Conservation (phyloP, 352 stramenopile species). For the Globisporangium alternatum region DNA sequence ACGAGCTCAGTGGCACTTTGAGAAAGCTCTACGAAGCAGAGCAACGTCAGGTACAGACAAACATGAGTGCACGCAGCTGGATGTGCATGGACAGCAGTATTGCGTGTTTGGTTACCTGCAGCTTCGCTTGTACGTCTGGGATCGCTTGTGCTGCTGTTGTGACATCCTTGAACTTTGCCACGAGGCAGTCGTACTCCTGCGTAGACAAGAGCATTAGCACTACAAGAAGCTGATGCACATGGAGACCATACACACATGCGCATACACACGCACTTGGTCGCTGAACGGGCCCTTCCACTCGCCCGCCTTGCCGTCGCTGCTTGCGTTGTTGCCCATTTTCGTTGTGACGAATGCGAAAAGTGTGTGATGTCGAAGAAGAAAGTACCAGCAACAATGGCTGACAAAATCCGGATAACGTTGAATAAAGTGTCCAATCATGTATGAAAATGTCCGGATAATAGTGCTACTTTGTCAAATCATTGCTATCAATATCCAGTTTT, state of each 20-base stretch:
- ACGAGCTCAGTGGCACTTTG: constrained; percentile 29
- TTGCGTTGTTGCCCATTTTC: constrained; percentile 40
- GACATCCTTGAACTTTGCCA: constrained; percentile 40
- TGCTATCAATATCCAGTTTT: too few relatives aligned
- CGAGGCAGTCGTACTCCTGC: constrained; percentile 70
- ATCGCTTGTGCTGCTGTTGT: constrained; percentile 21
- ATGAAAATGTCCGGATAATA: too few relatives aligned
- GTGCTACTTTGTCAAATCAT: too few relatives aligned
- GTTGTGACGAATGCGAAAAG: background rate
- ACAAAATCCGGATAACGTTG: background rate
- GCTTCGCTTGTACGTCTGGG: constrained; percentile 23
- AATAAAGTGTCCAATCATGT: too few relatives aligned
- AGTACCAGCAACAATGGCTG: background rate
- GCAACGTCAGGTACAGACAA: background rate
- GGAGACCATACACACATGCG: background rate
- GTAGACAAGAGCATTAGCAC: background rate
- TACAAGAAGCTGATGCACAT: background rate
- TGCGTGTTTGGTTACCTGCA: constrained; percentile 35
- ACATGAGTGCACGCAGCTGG: background rate
- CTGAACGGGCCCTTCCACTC: constrained; percentile 84
- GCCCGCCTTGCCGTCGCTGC: constrained; percentile 14
- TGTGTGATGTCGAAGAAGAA: background rate
- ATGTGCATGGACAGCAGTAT: background rate
- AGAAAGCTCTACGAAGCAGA: constrained; percentile 38
- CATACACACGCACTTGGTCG: constrained; percentile 39